Evolutionary conservation across 1,284 basidiomycete genomes (phyloP).

Genomic region (Sporisorium scitamineum): DNA sequence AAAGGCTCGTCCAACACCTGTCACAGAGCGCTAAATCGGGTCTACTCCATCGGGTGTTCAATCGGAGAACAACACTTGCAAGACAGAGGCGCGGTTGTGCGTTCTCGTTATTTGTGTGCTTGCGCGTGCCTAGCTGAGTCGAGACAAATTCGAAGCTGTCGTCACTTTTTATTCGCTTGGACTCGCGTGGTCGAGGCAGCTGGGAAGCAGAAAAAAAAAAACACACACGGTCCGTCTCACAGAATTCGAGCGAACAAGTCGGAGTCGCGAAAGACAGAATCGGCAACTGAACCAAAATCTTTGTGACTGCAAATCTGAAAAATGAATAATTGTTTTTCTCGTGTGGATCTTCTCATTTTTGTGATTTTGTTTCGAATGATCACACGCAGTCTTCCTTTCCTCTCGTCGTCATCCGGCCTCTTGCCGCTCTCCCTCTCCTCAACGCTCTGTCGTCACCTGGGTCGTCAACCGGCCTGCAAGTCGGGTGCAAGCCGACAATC

Average conservation of each 20-base stretch:
- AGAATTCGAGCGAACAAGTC: neutral
- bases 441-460: constrained; percentile 1
- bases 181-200: neutral
- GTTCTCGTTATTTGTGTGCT: too few relatives aligned
- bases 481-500: constrained; percentile 13
- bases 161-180: neutral
- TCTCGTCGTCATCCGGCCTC: neutral
- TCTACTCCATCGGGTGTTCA: neutral
- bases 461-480: constrained; percentile 37
- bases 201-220: neutral
- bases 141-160: neutral
- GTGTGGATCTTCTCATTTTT: constrained; percentile 4
- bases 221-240: neutral
- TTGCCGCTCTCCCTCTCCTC: neutral
- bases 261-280: constrained; percentile 1
- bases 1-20: too few relatives aligned
- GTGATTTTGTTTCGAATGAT: neutral
- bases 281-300: constrained; percentile 4
- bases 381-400: neutral
- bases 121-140: neutral
- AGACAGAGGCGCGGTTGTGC: too few relatives aligned
- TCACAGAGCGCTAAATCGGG: too few relatives aligned
- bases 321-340: neutral
- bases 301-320: too few relatives aligned
- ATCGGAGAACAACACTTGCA: neutral